Base-by-base conservation (phyloP, 176 grass and related monocot genomes). In the Triticum urartu region DNA sequence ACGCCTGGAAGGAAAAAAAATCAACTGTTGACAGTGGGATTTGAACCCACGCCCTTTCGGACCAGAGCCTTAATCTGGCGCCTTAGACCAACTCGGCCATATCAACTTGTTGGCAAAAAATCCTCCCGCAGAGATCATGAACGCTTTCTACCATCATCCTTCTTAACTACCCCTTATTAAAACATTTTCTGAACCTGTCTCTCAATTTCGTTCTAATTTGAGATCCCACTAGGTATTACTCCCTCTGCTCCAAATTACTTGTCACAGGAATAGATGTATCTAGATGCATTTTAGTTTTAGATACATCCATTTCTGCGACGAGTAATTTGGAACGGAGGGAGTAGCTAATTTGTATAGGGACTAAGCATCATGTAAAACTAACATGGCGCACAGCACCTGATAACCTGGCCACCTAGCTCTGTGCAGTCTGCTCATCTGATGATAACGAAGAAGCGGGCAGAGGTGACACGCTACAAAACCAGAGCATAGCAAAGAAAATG, bases 21-120 rank as follows among this genome's bases (percentile, higher is more conserved):
- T 52, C 0, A 11, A n/a, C 0, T 78, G 84, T 91, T 86, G 71
- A 92, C 69, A 79, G 86, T 86, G 71, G 90, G 87, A 83, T 86
- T 86, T 86, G 83, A 93, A 98, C 88, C 88, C 92, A 97, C 89
- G 91, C 94, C 80, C 86, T 92, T 95, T 89, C 88, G 76, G 81
- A 93, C 85, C 89, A 88, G 86, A 93, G 88, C 81, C 91, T 90
- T 93, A 93, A 85, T 93, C 91, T 88, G 85, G 91, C 87, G 87
- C 89, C 94, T 94, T 94, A 94, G 94, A 94, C 92, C 90, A 94
- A 94, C 92, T 92, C 94, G 88, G 85, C 90, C 92, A 97, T 97
- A 94, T 84, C 90, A 86, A 92, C 88, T 83, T 58, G 18, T 0
- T 52, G 48, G 4, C 5, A 17, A 52, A 52, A 17, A 52, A 17